Conservation (phyloP, 176 grass and related monocot species). For the Bolboschoenus planiculmis region DNA sequence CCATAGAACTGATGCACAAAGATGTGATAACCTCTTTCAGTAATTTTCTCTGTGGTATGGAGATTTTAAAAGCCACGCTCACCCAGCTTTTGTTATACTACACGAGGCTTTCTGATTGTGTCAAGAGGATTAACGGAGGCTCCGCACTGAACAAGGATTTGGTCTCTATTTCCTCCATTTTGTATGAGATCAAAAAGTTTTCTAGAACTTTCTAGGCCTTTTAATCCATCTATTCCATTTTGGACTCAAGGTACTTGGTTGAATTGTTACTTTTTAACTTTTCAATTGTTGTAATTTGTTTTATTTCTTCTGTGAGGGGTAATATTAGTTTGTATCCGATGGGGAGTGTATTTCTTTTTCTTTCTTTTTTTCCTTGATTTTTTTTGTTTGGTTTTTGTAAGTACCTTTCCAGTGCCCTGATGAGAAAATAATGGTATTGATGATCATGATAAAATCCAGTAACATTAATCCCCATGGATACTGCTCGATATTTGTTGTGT, state of each 20-base stretch:
- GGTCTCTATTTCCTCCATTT: slow-evolving; percentile 92
- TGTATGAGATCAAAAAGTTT: slow-evolving; percentile 96
- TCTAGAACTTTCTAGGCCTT: slow-evolving; percentile 72
- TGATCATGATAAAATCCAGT: neutral
- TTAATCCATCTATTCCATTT: neutral
- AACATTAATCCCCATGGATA: neutral
- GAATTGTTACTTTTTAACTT: neutral
- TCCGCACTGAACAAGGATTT: slow-evolving; percentile 77
- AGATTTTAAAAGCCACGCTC: slow-evolving; percentile 78
- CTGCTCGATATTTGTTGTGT: neutral
- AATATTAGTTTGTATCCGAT: neutral
- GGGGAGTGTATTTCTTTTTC: neutral
- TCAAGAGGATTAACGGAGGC: slow-evolving; percentile 64
- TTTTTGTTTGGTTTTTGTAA: neutral
- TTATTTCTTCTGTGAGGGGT: neutral
- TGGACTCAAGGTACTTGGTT: neutral
- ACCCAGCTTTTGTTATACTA: slow-evolving; percentile 91
- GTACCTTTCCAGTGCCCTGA: neutral
- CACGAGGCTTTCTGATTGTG: slow-evolving; percentile 73
- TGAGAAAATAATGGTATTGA: neutral
- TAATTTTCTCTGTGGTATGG: slow-evolving; percentile 94
- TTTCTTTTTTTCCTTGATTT: neutral
- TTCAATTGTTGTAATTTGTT: neutral
- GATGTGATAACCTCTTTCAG: slow-evolving; percentile 98
- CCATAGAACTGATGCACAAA: slow-evolving; percentile 98